Percentiles rank a stretch among this genome's conserved stretches.
phyloP scores from a whole-genome alignment of 1,284 basidiomycete genomes.

The Porogramme epimiltina region DNA sequence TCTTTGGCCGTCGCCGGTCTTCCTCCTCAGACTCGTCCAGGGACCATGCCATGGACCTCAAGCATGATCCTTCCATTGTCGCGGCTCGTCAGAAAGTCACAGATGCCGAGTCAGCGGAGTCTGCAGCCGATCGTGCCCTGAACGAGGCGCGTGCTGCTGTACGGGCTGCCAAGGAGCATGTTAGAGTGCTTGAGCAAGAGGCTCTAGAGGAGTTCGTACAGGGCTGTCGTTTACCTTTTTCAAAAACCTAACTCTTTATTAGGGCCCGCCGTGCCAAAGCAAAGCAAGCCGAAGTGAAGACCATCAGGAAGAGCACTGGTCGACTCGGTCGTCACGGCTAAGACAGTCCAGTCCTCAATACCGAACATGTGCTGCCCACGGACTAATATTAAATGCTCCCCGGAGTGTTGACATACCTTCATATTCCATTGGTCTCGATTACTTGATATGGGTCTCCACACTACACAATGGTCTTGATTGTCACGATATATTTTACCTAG shows the following conservation, averaged over 20 bases:
- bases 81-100: conserved; percentile 54
- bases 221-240: not conserved
- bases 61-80: conserved; percentile 52
- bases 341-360: too few species aligned
- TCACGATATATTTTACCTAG: too few species aligned
- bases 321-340: conserved; percentile 57
- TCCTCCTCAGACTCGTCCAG: conserved; percentile 22
- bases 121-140: conserved; percentile 55
- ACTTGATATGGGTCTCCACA: too few species aligned
- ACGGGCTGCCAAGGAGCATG: conserved; percentile 53
- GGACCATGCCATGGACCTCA: conserved; percentile 14
- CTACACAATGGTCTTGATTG: too few species aligned
- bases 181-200: conserved; percentile 53
- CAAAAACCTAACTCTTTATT: conserved; percentile 3
- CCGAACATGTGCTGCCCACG: too few species aligned
- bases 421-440: too few species aligned
- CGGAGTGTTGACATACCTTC: too few species aligned
- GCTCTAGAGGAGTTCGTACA: conserved; percentile 56
- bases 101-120: conserved; percentile 56
- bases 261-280: conserved; percentile 57
- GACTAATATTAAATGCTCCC: too few species aligned
- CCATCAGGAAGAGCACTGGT: conserved; percentile 54
- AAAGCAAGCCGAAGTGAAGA: conserved; percentile 60
- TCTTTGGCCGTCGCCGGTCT: conserved; percentile 32
- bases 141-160: conserved; percentile 46